These are phyloP conservation scores for Limtongia smithiae DNA, from an alignment of 805 yeast genomes.

Conservation along the genomic window DNA sequence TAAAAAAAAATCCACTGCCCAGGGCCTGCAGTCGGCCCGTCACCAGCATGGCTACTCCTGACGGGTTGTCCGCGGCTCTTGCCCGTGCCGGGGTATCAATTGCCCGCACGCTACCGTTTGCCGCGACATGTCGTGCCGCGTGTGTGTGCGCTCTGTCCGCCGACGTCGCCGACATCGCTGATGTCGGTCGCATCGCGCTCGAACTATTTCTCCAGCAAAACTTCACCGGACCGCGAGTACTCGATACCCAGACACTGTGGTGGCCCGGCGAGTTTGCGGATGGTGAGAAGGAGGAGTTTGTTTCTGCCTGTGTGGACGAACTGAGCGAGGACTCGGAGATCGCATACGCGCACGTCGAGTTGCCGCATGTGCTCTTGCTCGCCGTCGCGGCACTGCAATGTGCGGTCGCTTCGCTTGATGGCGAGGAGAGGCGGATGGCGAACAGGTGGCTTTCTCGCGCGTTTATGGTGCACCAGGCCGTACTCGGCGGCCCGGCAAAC, in stretches of 20 bases:
- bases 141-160: too few species aligned
- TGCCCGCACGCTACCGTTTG: too few species aligned
- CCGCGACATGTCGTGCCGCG: too few species aligned
- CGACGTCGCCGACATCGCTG: neutral
- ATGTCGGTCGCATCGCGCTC: constrained; percentile 41
- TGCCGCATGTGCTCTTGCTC: constrained; percentile 47
- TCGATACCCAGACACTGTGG: neutral
- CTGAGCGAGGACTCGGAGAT: constrained; percentile 63
- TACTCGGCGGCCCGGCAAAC: constrained; percentile 32
- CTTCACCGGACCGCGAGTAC: constrained; percentile 71
- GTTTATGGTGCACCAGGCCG: constrained; percentile 37
- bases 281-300: constrained; percentile 27
- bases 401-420: constrained; percentile 35
- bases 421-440: neutral
- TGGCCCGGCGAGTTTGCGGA: neutral
- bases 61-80: too few species aligned
- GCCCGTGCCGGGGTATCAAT: too few species aligned
- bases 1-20: too few species aligned
- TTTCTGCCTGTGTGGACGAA: constrained; percentile 37
- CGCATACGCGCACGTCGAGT: constrained; percentile 59
- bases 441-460: constrained; percentile 39
- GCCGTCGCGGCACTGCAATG: constrained; percentile 46
- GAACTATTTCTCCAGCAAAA: constrained; percentile 72
- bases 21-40: too few species aligned
- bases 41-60: too few species aligned